Conservation (phyloP, 345 rosid genomes). For the Populus deltoides region DNA sequence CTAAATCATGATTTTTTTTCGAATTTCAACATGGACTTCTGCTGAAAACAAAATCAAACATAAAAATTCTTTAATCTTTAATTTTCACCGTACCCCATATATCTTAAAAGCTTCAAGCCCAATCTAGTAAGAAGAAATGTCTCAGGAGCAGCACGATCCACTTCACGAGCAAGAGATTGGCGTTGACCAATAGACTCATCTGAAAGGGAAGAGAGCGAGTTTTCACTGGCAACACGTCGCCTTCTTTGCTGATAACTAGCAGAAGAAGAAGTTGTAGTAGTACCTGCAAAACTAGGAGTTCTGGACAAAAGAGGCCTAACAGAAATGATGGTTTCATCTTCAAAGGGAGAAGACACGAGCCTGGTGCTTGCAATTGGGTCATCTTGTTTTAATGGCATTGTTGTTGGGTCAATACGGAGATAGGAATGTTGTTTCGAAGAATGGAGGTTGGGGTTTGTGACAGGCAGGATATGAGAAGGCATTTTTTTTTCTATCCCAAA, state of each 20-base stretch:
- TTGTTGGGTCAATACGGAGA: not conserved
- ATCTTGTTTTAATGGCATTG: constrained; percentile 5
- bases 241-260: constrained; percentile 52
- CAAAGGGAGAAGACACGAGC: constrained; percentile 48
- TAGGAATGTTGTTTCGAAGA: not conserved
- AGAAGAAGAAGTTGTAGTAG: constrained; percentile 11
- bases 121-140: constrained; percentile 62
- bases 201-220: constrained; percentile 45
- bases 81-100: constrained; percentile 58
- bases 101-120: constrained; percentile 58
- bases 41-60: not conserved
- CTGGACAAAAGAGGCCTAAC: constrained; percentile 54
- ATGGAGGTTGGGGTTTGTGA: not conserved
- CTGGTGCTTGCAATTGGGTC: constrained; percentile 37
- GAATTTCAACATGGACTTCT: no score
- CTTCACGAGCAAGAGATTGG: constrained; percentile 46
- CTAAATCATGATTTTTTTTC: no score
- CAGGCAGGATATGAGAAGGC: constrained; percentile 17
- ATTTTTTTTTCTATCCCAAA: no score
- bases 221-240: constrained; percentile 56
- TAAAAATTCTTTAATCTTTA: not conserved
- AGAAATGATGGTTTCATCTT: constrained; percentile 35
- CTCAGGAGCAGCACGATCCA: constrained; percentile 63
- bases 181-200: constrained; percentile 16
- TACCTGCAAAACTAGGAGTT: constrained; percentile 43